These are phyloP conservation scores for Amanita jacksonii DNA, from an alignment of 768 basidiomycete genomes.

Conservation along the genomic window DNA sequence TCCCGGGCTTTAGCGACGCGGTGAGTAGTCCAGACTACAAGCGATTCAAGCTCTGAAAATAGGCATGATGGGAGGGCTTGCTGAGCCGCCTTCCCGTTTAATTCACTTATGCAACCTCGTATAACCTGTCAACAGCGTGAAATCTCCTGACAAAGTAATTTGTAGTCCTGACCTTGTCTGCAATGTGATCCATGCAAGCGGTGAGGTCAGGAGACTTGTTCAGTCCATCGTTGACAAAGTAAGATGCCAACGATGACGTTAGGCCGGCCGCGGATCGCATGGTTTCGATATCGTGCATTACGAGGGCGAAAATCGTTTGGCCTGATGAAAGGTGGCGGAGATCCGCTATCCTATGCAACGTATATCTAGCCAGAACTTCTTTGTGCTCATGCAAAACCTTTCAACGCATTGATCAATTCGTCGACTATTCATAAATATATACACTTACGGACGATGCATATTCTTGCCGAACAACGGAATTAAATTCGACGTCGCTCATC, in stretches of 20 bases:
- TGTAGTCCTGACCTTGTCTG: constrained; percentile 56
- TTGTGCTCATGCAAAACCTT: constrained; percentile 71
- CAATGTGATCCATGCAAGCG: constrained; percentile 76
- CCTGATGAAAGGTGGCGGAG: constrained; percentile 69
- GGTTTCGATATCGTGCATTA: constrained; percentile 82
- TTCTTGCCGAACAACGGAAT: constrained; percentile 81
- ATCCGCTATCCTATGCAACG: constrained; percentile 57
- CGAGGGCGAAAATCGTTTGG: constrained; percentile 77
- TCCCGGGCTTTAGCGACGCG: constrained; percentile 74
- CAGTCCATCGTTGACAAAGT: constrained; percentile 81
- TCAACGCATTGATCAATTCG: neutral
- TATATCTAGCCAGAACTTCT: constrained; percentile 47
- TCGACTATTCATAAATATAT: neutral
- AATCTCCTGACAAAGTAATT: constrained; percentile 3
- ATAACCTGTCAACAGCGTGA: constrained; percentile 49
- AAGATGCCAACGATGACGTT: constrained; percentile 74
- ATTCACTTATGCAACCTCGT: constrained; percentile 57
- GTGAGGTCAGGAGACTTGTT: constrained; percentile 62
- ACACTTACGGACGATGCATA: constrained; percentile 61
- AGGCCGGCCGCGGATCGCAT: constrained; percentile 75
- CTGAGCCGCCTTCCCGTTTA: constrained; percentile 66
- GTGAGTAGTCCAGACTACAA: constrained; percentile 76
- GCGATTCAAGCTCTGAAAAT: constrained; percentile 61
- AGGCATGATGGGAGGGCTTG: constrained; percentile 67
- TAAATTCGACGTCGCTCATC: constrained; percentile 86